These are phyloP conservation scores for Globisporangium solare DNA, from an alignment of 352 stramenopile species.

Conservation along the genomic window DNA sequence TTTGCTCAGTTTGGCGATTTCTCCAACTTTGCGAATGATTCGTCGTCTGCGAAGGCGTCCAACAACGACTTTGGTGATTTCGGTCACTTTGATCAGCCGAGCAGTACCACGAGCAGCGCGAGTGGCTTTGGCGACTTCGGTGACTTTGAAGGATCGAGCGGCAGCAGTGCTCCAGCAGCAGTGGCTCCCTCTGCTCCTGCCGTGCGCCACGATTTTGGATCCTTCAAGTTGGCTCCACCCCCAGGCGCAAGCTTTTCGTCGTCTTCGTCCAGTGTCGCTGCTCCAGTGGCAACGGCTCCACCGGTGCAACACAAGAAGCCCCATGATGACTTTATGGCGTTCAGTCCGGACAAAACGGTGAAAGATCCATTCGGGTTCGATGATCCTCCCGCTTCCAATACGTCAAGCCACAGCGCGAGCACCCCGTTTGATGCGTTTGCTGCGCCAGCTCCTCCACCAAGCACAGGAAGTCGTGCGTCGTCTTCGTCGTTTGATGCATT, in stretches of 20 bases:
- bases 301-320: conserved; percentile 11
- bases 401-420: conserved; percentile 5
- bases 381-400: conserved; percentile 20
- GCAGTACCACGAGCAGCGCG: conserved; percentile 16
- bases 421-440: conserved; percentile 29
- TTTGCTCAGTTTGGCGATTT: conserved; percentile 78
- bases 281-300: conserved; percentile 6
- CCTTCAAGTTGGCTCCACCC: conserved; percentile 69
- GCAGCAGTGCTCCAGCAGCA: conserved; percentile 18
- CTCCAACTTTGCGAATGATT: conserved; percentile 50
- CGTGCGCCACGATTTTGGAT: conserved; percentile 38
- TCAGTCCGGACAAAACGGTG: conserved; percentile 36
- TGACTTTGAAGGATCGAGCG: conserved; percentile 32
- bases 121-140: conserved; percentile 49
- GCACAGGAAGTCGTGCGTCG: background rate
- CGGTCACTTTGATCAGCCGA: conserved; percentile 35
- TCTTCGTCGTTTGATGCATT: conserved; percentile 10
- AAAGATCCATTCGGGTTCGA: conserved; percentile 60
- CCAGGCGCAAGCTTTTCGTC: conserved; percentile 42
- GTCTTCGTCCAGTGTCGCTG: conserved; percentile 16
- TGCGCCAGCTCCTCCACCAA: conserved; percentile 15
- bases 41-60: conserved; percentile 28
- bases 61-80: conserved; percentile 51
- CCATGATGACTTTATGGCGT: conserved; percentile 63
- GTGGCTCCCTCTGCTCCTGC: conserved; percentile 23